Evolutionary conservation across 257 asterid genomes (phyloP).

Genomic region (Linaria vulgaris): DNA sequence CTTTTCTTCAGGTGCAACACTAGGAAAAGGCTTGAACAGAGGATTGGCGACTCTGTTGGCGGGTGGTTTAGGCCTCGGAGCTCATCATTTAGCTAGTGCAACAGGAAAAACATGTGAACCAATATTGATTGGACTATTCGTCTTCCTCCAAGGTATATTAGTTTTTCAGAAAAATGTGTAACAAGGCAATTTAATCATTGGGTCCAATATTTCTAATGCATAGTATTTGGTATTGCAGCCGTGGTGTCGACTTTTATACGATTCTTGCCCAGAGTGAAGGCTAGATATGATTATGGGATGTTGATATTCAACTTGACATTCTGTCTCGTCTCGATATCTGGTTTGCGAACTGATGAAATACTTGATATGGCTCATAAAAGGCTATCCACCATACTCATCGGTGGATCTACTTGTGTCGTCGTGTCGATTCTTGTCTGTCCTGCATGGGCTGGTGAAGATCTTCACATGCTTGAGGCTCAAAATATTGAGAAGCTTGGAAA

Average conservation of each 20-base stretch:
- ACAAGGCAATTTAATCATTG: no score
- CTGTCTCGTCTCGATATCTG: constrained; percentile 64
- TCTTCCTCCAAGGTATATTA: constrained; percentile 63
- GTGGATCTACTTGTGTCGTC: constrained; percentile 55
- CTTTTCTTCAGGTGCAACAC: constrained; percentile 65
- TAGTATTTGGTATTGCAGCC: constrained; percentile 44
- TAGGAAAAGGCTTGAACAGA: constrained; percentile 74
- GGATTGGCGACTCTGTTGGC: constrained; percentile 71
- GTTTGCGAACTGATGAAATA: constrained; percentile 50
- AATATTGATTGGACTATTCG: constrained; percentile 54
- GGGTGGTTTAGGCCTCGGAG: constrained; percentile 72
- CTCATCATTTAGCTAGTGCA: constrained; percentile 54
- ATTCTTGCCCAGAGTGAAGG: constrained; percentile 71
- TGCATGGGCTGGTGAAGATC: constrained; percentile 85
- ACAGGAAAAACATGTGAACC: constrained; percentile 65
- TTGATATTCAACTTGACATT: constrained; percentile 70
- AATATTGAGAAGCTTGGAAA: constrained; percentile 56
- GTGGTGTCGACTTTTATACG: constrained; percentile 60
- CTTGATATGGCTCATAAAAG: constrained; percentile 54
- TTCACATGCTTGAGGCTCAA: constrained; percentile 54
- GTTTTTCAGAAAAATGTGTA: background rate
- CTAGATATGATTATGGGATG: constrained; percentile 80
- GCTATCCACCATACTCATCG: constrained; percentile 56
- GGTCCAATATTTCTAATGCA: no score
- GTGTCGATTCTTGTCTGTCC: constrained; percentile 61